Evolutionary conservation across 257 asterid species (phyloP), one percentile per base, ranked within the genome.

Genomic region (Capsicum chinense): DNA sequence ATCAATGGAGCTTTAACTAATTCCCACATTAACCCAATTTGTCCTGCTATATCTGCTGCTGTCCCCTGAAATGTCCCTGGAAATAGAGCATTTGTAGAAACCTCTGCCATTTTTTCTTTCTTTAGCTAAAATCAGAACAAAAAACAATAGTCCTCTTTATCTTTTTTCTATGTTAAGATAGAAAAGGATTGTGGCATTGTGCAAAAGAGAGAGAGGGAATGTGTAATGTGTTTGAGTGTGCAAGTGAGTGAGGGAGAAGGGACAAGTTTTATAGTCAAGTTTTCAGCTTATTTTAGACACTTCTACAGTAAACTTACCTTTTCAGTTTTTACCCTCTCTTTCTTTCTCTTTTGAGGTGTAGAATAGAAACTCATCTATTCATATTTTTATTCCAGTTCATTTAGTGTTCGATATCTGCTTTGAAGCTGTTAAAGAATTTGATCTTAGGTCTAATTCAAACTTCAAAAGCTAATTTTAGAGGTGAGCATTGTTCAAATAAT

Each of bases 21-120:
- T 86, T 95, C 98, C 99, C 99, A 97, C n/a, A 95, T 79, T 47
- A 93, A 68, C 39, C 98, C 93, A 6, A 96, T 81, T 87, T 92
- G 93, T 37, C 95, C 93, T 33, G 92, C 89, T 4, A 93, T 84
- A 85, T 93, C 94, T 7, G 84, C 63, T 5, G 94, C 78, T 84
- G 93, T 86, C 9, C 97, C 95, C 80, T 94, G 73, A 81, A 44
- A 81, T 42, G 42, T 14, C 5, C 39, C 84, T 42, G 42, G 73
- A 14, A 62, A 19, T 16, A 81, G 37, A 14, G 76, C 76, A 81
- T 62, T 81, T 59, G 84, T 66, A 7, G 84, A 62, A 81, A 81
- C 57, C 73, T 81, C 62, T 59, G 76, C 4, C 84, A 81, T 59
- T 62, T 44, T n/a, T 44, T 35, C 10, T 52, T 76, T 76, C 63